Percentiles rank a stretch among this genome's conserved stretches.
Conservation (phyloP, 352 stramenopile species). For the Globisporangium alternatum region DNA sequence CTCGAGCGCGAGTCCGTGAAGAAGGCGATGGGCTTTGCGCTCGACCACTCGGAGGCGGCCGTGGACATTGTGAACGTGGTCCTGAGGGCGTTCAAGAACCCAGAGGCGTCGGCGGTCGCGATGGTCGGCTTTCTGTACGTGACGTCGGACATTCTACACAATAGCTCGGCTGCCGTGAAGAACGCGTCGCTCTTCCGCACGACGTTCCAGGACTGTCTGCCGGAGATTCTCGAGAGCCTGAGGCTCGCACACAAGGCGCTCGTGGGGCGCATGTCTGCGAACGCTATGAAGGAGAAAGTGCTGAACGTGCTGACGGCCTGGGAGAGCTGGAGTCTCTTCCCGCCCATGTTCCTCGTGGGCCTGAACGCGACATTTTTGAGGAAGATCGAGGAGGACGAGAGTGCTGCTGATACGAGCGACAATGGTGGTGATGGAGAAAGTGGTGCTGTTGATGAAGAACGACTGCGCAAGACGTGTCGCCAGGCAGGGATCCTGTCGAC, state of each 20-base stretch:
- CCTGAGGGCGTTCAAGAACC: constrained; percentile 37
- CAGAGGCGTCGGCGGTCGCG: constrained; percentile 35
- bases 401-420: not conserved
- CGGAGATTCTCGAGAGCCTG: constrained; percentile 66
- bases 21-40: constrained; percentile 67
- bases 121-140: constrained; percentile 76
- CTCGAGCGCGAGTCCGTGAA: constrained; percentile 73
- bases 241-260: constrained; percentile 52
- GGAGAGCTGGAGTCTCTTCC: constrained; percentile 81
- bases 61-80: constrained; percentile 64
- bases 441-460: constrained; percentile 36
- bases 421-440: constrained; percentile 2
- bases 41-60: constrained; percentile 78
- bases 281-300: constrained; percentile 81
- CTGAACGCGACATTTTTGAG: constrained; percentile 77
- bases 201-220: constrained; percentile 79
- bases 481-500: constrained; percentile 63
- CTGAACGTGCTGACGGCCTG: constrained; percentile 69
- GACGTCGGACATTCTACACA: constrained; percentile 88
- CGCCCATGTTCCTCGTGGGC: constrained; percentile 66
- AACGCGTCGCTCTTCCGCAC: constrained; percentile 89
- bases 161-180: constrained; percentile 84
- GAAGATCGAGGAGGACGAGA: constrained; percentile 67
- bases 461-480: constrained; percentile 59
- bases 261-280: constrained; percentile 70